Evolutionary conservation across 2,329 filamentous ascomycete species (phyloP).

Genomic region (Stemphylium lycopersici): DNA sequence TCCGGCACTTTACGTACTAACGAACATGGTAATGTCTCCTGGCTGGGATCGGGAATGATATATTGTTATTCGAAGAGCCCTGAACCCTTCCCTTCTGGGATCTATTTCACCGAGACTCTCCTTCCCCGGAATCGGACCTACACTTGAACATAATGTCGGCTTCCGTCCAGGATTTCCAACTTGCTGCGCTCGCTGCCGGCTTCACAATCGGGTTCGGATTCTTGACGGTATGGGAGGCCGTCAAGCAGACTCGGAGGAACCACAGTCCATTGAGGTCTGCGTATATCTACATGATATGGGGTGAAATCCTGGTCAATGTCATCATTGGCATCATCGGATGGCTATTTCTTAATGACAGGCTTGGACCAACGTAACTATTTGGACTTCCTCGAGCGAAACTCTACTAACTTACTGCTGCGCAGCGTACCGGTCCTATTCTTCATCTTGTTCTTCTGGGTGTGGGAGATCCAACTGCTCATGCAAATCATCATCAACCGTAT

Average conservation of each 20-base stretch:
- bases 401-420: conserved; percentile 1
- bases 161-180: conserved; percentile 35
- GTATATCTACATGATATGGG: conserved; percentile 49
- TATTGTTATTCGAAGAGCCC: background rate
- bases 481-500: conserved; percentile 64
- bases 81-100: background rate
- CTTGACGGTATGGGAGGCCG: conserved; percentile 44
- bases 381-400: background rate
- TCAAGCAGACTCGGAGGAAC: conserved; percentile 45
- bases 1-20: conserved; percentile 4
- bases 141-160: conserved; percentile 22
- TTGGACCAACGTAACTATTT: conserved; percentile 39
- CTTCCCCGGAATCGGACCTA: background rate
- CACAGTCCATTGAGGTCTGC: conserved; percentile 40
- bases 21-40: conserved; percentile 2
- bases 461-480: conserved; percentile 57
- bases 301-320: conserved; percentile 38
- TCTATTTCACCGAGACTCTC: conserved; percentile 1
- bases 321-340: conserved; percentile 40
- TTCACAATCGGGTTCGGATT: conserved; percentile 46
- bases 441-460: conserved; percentile 42
- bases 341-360: conserved; percentile 37
- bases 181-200: conserved; percentile 43
- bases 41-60: conserved; percentile 4
- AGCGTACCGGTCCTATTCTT: conserved; percentile 43